These are phyloP conservation scores for Nigrograna mackinnonii DNA, from an alignment of 2,329 filamentous ascomycete genomes.

Conservation along the genomic window DNA sequence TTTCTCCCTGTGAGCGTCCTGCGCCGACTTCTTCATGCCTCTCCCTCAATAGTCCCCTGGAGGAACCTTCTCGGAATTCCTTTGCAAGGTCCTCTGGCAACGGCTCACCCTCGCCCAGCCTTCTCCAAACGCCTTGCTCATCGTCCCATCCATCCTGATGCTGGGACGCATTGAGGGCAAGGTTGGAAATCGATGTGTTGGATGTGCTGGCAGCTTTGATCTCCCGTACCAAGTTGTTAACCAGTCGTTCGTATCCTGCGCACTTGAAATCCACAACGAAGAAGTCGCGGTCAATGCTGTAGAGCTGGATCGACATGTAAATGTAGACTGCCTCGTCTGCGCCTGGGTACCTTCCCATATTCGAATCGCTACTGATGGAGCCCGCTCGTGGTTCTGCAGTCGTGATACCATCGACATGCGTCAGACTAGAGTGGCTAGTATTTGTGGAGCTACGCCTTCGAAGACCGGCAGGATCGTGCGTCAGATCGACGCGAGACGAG, in stretches of 20 bases:
- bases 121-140: constrained; percentile 36
- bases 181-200: constrained; percentile 17
- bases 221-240: constrained; percentile 48
- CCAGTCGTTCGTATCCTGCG: constrained; percentile 91
- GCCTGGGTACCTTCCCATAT: constrained; percentile 33
- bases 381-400: constrained; percentile 11
- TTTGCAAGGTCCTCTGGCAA: constrained; percentile 30
- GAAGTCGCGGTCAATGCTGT: constrained; percentile 78
- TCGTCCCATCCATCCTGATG: constrained; percentile 38
- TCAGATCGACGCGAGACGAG: constrained; percentile 52
- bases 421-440: constrained; percentile 29
- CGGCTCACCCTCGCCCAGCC: constrained; percentile 34
- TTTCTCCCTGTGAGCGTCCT: constrained; percentile 71
- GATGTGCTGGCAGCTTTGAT: constrained; percentile 30
- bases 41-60: constrained; percentile 40
- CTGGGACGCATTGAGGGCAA: constrained; percentile 16
- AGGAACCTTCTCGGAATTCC: constrained; percentile 31
- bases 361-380: constrained; percentile 20
- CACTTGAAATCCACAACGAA: constrained; percentile 99
- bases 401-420: constrained; percentile 30
- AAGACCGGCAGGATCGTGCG: constrained; percentile 23
- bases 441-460: constrained; percentile 37
- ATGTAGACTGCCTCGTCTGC: constrained; percentile 78
- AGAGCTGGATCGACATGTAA: constrained; percentile 80
- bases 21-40: constrained; percentile 47